These are phyloP conservation scores for Aquilaria malaccensis DNA, from an alignment of 345 rosid genomes.

Conservation along the genomic window DNA sequence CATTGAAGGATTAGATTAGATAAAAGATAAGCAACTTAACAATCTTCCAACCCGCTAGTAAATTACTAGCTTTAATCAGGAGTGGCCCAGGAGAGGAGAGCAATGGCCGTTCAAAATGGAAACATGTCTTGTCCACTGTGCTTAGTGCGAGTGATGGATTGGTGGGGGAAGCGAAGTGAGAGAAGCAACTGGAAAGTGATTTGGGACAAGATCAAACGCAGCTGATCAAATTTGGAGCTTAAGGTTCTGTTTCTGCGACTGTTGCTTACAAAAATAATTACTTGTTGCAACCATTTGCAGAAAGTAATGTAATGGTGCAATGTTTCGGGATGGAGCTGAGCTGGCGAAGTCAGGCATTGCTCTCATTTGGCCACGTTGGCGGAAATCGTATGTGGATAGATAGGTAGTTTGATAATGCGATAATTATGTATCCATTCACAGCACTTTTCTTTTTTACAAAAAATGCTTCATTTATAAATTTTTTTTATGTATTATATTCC, in stretches of 20 bases:
- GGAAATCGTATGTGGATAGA: constrained; percentile 39
- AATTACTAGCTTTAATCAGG: background rate
- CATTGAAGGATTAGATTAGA: constrained; percentile 22
- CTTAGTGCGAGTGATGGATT: background rate
- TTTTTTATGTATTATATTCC: no score
- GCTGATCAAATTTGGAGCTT: background rate
- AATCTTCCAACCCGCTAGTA: background rate
- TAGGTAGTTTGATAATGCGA: constrained; percentile 6
- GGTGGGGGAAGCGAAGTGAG: background rate
- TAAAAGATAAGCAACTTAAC: background rate
- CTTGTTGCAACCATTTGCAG: background rate
- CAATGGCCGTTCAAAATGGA: background rate
- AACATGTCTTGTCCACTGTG: background rate
- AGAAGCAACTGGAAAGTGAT: background rate
- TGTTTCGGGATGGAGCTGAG: background rate
- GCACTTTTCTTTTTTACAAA: no score
- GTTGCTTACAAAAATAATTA: background rate
- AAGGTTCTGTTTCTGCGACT: background rate
- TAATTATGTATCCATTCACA: background rate
- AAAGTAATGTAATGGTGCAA: background rate
- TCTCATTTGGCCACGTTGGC: constrained; percentile 47
- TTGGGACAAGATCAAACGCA: no score
- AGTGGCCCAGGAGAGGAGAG: constrained; percentile 1
- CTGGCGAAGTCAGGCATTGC: background rate
- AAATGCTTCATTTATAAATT: no score